A percentile compares a stretch with the other conserved stretches of the same genome.
Conservation (phyloP, 208 protist genomes). For the Tetramitus jugosus region DNA sequence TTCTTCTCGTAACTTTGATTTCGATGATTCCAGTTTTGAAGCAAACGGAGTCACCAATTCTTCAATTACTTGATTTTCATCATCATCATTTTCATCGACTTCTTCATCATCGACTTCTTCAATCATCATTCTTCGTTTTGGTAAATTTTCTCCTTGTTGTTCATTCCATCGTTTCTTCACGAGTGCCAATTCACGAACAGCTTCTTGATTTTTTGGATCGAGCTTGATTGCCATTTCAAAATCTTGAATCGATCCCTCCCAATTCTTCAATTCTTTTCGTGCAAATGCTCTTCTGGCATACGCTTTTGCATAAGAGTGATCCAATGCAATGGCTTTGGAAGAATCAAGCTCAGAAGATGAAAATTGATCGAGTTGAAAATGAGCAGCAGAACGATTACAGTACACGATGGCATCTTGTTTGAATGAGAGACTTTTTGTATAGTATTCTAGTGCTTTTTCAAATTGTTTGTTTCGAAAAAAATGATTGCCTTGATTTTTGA, state of each 20-base stretch:
- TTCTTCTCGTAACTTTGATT: background rate
- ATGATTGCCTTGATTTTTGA: background rate
- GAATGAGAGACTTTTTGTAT: background rate
- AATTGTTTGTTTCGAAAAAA: constrained; percentile 9
- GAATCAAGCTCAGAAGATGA: background rate
- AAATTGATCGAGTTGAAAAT: constrained; percentile 1
- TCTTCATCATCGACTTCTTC: background rate
- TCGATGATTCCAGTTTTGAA: too few relatives aligned
- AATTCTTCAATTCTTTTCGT: constrained; percentile 12
- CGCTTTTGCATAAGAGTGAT: background rate
- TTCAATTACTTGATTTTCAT: background rate
- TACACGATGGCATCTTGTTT: constrained; percentile 20
- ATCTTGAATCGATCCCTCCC: background rate
- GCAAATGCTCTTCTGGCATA: constrained; percentile 1
- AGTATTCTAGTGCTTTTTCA: background rate
- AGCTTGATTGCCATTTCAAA: background rate
- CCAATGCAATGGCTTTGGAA: background rate
- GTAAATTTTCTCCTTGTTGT: background rate
- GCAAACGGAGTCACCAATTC: too few relatives aligned
- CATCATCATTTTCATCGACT: background rate
- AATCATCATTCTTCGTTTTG: background rate
- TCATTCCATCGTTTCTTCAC: background rate
- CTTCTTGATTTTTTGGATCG: background rate
- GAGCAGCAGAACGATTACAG: background rate
- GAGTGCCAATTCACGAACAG: background rate